Percentiles rank a stretch among this genome's conserved stretches.
These are phyloP conservation scores for Gloeostereum incarnatum DNA, from an alignment of 768 basidiomycete genomes.

Conservation along the genomic window DNA sequence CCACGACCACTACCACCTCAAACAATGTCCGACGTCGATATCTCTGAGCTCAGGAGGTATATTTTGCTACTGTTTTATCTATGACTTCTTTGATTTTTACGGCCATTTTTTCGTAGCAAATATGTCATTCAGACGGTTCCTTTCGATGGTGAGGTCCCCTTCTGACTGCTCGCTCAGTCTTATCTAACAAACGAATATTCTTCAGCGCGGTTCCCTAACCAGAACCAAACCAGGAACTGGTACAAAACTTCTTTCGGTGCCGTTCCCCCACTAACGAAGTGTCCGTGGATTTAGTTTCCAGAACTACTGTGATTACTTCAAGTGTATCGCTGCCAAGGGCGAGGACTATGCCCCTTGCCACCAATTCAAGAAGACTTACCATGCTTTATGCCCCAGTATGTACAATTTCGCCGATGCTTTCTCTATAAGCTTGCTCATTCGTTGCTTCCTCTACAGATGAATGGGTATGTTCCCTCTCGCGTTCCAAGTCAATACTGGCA, in stretches of 20 bases:
- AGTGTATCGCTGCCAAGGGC: constrained; percentile 93
- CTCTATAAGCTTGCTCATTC: constrained; percentile 4
- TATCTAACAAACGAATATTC: constrained; percentile 8
- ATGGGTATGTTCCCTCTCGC: constrained; percentile 54
- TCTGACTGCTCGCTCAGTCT: not conserved
- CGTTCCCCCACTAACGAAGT: constrained; percentile 2
- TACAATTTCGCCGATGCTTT: constrained; percentile 12
- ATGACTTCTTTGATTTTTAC: not conserved
- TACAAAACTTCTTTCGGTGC: constrained; percentile 20
- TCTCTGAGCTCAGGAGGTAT: constrained; percentile 47
- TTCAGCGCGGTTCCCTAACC: constrained; percentile 81
- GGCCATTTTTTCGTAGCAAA: constrained; percentile 55
- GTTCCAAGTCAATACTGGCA: constrained; percentile 8
- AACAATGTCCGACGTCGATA: constrained; percentile 50
- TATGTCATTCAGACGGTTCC: constrained; percentile 90
- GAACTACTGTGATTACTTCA: constrained; percentile 98
- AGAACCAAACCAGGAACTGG: constrained; percentile 97
- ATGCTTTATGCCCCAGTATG: constrained; percentile 96
- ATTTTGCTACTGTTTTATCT: constrained; percentile 2
- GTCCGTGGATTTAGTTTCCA: too few relatives aligned
- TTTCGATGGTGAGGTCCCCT: constrained; percentile 65
- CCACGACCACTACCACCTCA: constrained; percentile 18
- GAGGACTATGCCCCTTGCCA: constrained; percentile 98
- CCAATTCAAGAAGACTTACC: constrained; percentile 94
- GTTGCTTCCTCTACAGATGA: constrained; percentile 47